Conservation (phyloP, 345 rosid species). For the Heritiera littoralis region DNA sequence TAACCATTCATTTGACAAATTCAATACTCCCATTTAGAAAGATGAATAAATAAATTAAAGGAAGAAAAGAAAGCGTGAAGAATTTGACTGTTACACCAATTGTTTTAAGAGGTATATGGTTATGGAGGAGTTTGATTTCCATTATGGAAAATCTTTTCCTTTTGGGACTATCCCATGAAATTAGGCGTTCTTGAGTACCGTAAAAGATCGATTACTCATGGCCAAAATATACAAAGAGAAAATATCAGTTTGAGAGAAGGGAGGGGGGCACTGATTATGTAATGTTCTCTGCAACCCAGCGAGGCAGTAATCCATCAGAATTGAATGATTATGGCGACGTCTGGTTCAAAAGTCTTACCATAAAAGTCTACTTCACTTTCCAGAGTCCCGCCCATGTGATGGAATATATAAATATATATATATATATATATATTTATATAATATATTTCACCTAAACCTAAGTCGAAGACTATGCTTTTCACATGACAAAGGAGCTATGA, state of each 20-base stretch:
- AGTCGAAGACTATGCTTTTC: not conserved
- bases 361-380: not conserved
- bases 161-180: not conserved
- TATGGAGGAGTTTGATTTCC: not conserved
- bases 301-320: not conserved
- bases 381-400: no score
- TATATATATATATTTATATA: no score
- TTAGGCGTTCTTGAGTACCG: not conserved
- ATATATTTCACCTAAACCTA: not conserved
- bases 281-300: not conserved
- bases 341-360: not conserved
- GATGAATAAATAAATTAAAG: not conserved
- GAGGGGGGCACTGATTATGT: not conserved
- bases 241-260: not conserved
- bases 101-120: not conserved
- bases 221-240: not conserved
- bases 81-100: not conserved
- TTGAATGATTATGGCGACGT: constrained; percentile 7
- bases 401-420: no score
- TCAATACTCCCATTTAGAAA: not conserved
- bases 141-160: not conserved
- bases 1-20: not conserved
- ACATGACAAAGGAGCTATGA: no score
- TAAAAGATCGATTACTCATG: not conserved
- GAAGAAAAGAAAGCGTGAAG: not conserved